Conservation (phyloP, 371 early-diverging fungal species). For the Actinomortierella ambigua region DNA sequence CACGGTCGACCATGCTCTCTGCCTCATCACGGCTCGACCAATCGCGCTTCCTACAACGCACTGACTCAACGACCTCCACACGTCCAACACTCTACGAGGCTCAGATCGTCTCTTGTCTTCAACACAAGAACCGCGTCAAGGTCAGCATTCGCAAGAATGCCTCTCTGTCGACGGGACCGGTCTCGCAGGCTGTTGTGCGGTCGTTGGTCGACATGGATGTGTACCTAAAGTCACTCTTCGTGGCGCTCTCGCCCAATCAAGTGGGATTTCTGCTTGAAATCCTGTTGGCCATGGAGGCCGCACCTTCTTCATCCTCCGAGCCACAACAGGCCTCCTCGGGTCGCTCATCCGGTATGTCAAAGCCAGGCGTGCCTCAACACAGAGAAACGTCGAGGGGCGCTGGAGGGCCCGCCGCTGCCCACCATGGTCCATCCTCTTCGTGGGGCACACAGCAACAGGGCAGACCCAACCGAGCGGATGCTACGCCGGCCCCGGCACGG, state of each 20-base stretch:
- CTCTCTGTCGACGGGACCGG: conserved; percentile 11
- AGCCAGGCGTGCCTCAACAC: too few species aligned
- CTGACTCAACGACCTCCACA: too few species aligned
- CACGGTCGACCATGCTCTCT: conserved; percentile 36
- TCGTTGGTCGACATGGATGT: conserved; percentile 41
- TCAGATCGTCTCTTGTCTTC: conserved; percentile 30
- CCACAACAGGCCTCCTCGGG: too few species aligned
- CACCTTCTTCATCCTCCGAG: background rate
- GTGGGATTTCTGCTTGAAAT: conserved; percentile 44
- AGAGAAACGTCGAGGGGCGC: too few species aligned
- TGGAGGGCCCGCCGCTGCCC: too few species aligned
- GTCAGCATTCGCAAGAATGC: conserved; percentile 38
- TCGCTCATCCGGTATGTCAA: too few species aligned
- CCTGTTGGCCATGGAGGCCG: conserved; percentile 20
- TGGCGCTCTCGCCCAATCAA: conserved; percentile 44
- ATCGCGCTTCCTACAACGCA: conserved; percentile 21
- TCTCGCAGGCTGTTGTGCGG: conserved; percentile 11
- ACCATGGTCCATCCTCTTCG: too few species aligned
- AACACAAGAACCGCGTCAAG: conserved; percentile 34
- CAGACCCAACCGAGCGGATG: too few species aligned
- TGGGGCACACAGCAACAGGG: too few species aligned
- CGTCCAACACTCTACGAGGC: conserved; percentile 18
- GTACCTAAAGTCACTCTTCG: conserved; percentile 28
- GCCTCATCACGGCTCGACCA: conserved; percentile 44
- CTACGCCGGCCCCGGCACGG: too few species aligned